Conservation (phyloP, 1,139 yeast species). For the Candida sojae region DNA sequence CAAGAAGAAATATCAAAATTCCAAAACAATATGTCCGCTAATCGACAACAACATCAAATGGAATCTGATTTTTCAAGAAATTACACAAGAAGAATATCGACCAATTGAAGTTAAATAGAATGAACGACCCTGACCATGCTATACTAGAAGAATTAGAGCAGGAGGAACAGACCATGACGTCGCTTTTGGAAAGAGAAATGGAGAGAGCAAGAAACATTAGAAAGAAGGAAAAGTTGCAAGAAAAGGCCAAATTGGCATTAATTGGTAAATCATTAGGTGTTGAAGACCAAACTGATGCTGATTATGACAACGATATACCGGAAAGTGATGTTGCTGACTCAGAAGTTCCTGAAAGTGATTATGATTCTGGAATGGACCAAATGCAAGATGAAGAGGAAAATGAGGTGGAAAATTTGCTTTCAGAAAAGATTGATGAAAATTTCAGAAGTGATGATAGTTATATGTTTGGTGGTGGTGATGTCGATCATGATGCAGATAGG, state of each 20-base stretch:
- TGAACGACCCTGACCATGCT: conserved; percentile 31
- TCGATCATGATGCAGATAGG: conserved; percentile 5
- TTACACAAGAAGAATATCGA: conserved; percentile 38
- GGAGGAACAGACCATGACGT: conserved; percentile 46
- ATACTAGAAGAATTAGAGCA: conserved; percentile 37
- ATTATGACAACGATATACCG: conserved; percentile 20
- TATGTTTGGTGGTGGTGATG: conserved; percentile 33
- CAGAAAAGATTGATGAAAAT: conserved; percentile 6
- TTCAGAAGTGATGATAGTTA: conserved; percentile 33
- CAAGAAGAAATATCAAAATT: conserved; percentile 17
- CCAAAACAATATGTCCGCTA: conserved; percentile 5
- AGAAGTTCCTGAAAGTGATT: conserved; percentile 22
- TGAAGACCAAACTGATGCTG: conserved; percentile 14
- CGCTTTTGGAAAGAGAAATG: conserved; percentile 64
- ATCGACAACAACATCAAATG: conserved; percentile 5
- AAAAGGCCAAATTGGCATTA: conserved; percentile 38
- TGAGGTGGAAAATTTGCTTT: conserved; percentile 20
- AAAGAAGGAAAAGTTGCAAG: conserved; percentile 48
- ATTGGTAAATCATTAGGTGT: conserved; percentile 20
- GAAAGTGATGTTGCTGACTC: conserved; percentile 22
- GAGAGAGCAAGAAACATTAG: conserved; percentile 53
- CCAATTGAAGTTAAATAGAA: conserved; percentile 31
- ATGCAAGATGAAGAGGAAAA: conserved; percentile 17
- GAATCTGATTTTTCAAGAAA: conserved; percentile 20
- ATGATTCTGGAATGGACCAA: conserved; percentile 15